Percentiles rank a stretch among this genome's conserved stretches.
Conservation (phyloP, 179 eudicot species). For the Carnegiea gigantea region DNA sequence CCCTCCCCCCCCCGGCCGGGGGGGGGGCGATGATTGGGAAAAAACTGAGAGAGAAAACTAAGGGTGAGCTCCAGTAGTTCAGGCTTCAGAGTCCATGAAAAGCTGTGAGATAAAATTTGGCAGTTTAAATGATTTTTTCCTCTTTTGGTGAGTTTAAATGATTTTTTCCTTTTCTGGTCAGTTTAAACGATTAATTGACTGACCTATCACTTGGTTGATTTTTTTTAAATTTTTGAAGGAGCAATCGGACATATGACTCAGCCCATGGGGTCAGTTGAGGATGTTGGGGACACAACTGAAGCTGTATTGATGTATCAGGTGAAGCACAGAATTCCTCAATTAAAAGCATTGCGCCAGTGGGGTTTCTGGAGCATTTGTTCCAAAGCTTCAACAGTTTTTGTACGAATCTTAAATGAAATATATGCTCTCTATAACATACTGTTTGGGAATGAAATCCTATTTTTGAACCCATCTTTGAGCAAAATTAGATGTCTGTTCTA, state of each 20-base stretch:
- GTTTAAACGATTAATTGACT: neutral
- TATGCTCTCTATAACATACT: neutral
- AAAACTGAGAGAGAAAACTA: too few relatives aligned
- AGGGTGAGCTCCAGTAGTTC: neutral
- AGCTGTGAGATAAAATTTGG: neutral
- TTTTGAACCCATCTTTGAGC: neutral
- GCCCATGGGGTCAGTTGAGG: neutral
- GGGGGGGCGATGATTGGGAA: too few relatives aligned
- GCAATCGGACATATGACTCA: conserved; percentile 19
- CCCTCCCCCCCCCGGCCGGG: too few relatives aligned
- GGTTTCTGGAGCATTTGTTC: neutral
- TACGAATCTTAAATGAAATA: neutral
- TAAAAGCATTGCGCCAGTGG: neutral
- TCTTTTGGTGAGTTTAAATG: too few relatives aligned
- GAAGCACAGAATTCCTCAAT: neutral
- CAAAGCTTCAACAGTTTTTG: neutral
- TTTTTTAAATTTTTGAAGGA: conserved; percentile 16
- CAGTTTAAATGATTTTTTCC: neutral
- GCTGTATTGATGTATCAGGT: neutral
- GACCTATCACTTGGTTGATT: conserved; percentile 5
- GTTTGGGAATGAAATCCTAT: neutral
- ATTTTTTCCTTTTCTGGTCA: too few relatives aligned
- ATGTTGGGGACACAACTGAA: neutral
- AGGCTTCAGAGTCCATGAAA: neutral
- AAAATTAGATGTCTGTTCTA: neutral